Evolutionary conservation across 2,329 filamentous ascomycete genomes (phyloP), one percentile per base, ranked within the genome.

Genomic region (Achaetomium macrosporum): DNA sequence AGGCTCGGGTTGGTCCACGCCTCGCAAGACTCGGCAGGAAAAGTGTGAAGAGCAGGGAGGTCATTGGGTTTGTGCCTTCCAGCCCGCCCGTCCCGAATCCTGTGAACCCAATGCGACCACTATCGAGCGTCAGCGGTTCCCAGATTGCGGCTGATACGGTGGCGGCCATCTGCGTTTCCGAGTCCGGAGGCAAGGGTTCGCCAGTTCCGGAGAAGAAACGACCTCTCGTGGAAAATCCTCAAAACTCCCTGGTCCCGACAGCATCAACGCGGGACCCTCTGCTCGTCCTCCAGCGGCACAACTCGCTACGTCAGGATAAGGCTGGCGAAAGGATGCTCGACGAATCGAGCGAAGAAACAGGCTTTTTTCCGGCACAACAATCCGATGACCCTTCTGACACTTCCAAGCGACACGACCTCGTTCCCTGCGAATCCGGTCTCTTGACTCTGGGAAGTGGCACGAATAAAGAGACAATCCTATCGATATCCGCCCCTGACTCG

Each of bases 21-120:
- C 66, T 76, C 16, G 66, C 68, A 1, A 70, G 63, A 40, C 64
- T 77, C 53, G 62, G 67, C 20, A 69, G 70, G 19, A 75, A 70
- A 58, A 71, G 71, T 40, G 64, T 76, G 42, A 74, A 69, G 55
- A 76, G 75, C 60, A 73, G 65, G 56, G 75, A 77, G 51, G 68
- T 77, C n/a, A 66, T 77, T 47, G 74, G 75, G 3, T 72, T 71
- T 42, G 43, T 63, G 31, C 57, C 59, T 11, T 52, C 59, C 41
- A 56, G 53, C 42, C 30, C 58, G 13, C 60, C 56, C 15, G 45
- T 57, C 17, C 25, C 30, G 42, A 42, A 35, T 15, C 7, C 39
- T 19, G 16, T 15, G 31, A 49, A 42, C 16, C 5, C 50, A 37
- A 20, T 25, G 19, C 33, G 31, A 39, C 17, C 54, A 41, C 4